Percentiles rank a stretch among this genome's conserved stretches.
Evolutionary conservation across 441 rosid genomes (phyloP).

Genomic region (Bocquillonia castaneifolia): DNA sequence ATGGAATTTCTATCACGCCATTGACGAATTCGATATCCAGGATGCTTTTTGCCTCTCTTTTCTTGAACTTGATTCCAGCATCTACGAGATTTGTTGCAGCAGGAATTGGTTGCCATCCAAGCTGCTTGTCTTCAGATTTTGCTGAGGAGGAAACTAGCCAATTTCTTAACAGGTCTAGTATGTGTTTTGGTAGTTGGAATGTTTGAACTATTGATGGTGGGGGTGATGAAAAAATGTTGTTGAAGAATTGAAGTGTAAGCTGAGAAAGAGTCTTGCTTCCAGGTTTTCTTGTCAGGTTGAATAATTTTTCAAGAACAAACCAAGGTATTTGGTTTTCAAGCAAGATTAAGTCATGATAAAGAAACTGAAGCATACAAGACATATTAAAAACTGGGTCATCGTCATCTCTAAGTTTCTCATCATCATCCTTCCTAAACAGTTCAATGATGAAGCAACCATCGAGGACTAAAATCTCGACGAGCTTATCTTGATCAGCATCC

Average conservation of each 20-base stretch:
- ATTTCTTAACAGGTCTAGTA: conserved; percentile 25
- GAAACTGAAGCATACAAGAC: conserved; percentile 23
- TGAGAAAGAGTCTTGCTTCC: conserved; percentile 16
- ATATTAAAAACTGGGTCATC: conserved; percentile 31
- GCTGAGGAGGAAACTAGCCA: conserved; percentile 9
- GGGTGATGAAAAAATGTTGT: conserved; percentile 18
- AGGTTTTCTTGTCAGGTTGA: conserved; percentile 7
- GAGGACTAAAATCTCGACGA: conserved; percentile 24
- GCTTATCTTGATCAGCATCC: neutral
- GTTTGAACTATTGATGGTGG: neutral
- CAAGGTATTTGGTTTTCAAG: conserved; percentile 39
- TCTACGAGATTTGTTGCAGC: conserved; percentile 22
- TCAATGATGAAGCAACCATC: conserved; percentile 38
- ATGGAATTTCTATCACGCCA: conserved; percentile 30
- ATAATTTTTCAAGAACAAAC: conserved; percentile 32
- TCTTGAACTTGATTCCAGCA: conserved; percentile 27
- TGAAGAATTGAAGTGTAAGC: conserved; percentile 22
- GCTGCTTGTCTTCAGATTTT: neutral
- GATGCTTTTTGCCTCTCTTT: conserved; percentile 5
- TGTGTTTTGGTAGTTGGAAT: conserved; percentile 21
- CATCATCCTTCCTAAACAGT: conserved; percentile 8
- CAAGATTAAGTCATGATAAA: conserved; percentile 34
- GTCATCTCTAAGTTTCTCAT: neutral
- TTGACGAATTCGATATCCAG: conserved; percentile 22
- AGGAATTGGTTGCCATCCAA: conserved; percentile 24